Percentiles rank a stretch among this genome's conserved stretches.
phyloP scores from a whole-genome alignment of 179 eudicot genomes.

The Beta lomatogona region DNA sequence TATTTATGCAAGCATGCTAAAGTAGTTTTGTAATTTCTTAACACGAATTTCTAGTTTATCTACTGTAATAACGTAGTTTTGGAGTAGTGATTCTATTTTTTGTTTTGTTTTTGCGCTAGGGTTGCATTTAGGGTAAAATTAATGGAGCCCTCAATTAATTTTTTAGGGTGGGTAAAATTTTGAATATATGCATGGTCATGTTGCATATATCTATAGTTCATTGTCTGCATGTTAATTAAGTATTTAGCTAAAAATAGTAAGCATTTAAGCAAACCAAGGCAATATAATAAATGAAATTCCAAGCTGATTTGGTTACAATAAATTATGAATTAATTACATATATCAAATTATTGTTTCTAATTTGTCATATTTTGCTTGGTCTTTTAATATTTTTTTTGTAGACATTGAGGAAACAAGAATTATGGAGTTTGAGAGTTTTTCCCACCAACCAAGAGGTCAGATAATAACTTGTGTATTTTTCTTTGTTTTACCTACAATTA shows the following conservation, averaged over 20 bases:
- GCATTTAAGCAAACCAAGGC: background rate
- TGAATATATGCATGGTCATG: background rate
- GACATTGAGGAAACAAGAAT: conserved; percentile 2
- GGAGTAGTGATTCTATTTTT: too few relatives aligned
- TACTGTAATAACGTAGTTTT: too few relatives aligned
- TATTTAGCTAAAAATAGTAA: background rate
- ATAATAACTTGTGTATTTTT: background rate
- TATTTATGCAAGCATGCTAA: background rate
- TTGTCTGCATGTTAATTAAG: conserved; percentile 1
- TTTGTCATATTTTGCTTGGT: too few relatives aligned
- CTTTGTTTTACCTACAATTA: background rate
- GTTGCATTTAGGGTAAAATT: background rate
- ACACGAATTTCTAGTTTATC: too few relatives aligned
- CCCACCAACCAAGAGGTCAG: conserved; percentile 25
- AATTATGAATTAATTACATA: background rate
- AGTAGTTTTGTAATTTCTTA: too few relatives aligned
- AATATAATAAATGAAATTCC: background rate
- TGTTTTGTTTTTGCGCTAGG: background rate
- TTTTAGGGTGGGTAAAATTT: background rate
- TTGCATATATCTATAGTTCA: background rate
- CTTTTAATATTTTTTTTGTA: background rate
- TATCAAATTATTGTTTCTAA: background rate
- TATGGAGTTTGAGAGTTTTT: conserved; percentile 25
- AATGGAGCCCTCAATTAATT: background rate
- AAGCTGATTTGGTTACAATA: conserved; percentile 1